Base-by-base conservation (phyloP, 768 basidiomycete species). In the Panellus pusillus region DNA sequence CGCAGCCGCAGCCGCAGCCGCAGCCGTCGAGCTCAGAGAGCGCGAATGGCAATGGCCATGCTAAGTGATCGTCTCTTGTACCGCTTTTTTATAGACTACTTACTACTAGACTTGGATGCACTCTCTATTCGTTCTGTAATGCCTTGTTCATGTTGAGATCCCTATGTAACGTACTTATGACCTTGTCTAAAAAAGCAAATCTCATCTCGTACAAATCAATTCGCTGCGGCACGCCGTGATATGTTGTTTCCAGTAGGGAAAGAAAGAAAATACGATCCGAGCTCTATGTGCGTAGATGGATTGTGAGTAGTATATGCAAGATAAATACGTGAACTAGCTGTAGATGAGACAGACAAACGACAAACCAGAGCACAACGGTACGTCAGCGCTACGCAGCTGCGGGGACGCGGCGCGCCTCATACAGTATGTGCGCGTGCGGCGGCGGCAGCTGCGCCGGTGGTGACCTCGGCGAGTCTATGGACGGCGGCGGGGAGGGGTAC, bases 401-500 rank as follows among this genome's bases (percentile, higher is more conserved):
- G 12, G 51, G 44, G 9, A 58, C 52, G 38, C 52, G 57, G 27
- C 57, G 47, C 43, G 57, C 37, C 53, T 66, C 58, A 31, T 47
- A 60, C 13, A 37, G 54, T 44, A 47, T 50, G 18, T 60, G 57
- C 38, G 47, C 28, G 47, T 58, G 61, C 27, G 50, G 59, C 31
- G 69, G 49, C 27, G 63, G 59, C n/a, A 24, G 29, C 46, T 58
- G 59, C 27, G 54, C 56, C 31, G 68, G 50, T 20, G 63, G 59
- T 13, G 64, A 52, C 9, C 55, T 53, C 39, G 70, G 69, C 14
- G 76, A 79, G 63, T 77, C 77, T 37, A 74, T 51, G 17, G 77
- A 79, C 17, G 72, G 68, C 40, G 77, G 78, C 1, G 78, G 78
- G 0, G 78, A 77, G 11, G 78, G 78, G 56, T 79, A 79, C 31